Conservation (phyloP, 2,329 filamentous ascomycete genomes). For the Pochonia chlamydosporia region DNA sequence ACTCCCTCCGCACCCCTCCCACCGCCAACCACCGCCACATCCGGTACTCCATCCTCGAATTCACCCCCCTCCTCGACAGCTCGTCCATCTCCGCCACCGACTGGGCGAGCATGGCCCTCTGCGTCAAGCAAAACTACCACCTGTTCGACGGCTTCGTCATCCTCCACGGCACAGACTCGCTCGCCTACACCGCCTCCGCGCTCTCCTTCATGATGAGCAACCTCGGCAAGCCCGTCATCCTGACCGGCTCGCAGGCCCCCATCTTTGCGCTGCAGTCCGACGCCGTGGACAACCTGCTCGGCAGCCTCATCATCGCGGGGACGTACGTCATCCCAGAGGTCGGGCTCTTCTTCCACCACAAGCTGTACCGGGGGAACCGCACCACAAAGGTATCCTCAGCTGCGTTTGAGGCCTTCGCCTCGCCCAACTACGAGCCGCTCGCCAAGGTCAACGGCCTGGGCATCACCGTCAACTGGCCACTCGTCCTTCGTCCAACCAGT, state of each 20-base stretch:
- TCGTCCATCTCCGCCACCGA: conserved; percentile 82
- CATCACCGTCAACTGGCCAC: conserved; percentile 74
- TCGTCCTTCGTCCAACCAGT: conserved; percentile 67
- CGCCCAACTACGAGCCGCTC: conserved; percentile 78
- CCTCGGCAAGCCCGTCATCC: conserved; percentile 82
- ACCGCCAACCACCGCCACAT: conserved; percentile 77
- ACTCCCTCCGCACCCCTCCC: conserved; percentile 71
- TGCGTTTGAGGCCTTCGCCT: conserved; percentile 80
- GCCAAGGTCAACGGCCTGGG: conserved; percentile 76
- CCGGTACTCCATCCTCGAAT: conserved; percentile 79
- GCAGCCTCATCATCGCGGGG: conserved; percentile 81
- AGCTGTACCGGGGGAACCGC: conserved; percentile 81
- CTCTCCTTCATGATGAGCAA: conserved; percentile 91
- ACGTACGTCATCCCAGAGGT: conserved; percentile 93
- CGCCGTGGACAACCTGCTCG: conserved; percentile 83
- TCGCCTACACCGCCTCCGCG: conserved; percentile 84
- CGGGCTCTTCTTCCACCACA: conserved; percentile 89
- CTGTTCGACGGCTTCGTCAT: conserved; percentile 89
- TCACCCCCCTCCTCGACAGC: conserved; percentile 78
- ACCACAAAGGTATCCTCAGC: conserved; percentile 84
- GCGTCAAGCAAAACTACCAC: conserved; percentile 80
- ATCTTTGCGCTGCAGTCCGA: conserved; percentile 90
- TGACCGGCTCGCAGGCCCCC: conserved; percentile 77
- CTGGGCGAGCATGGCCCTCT: conserved; percentile 77
- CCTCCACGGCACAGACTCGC: conserved; percentile 83